Conservation (phyloP, 805 yeast species). For the Starmerella ratchasimensis region DNA sequence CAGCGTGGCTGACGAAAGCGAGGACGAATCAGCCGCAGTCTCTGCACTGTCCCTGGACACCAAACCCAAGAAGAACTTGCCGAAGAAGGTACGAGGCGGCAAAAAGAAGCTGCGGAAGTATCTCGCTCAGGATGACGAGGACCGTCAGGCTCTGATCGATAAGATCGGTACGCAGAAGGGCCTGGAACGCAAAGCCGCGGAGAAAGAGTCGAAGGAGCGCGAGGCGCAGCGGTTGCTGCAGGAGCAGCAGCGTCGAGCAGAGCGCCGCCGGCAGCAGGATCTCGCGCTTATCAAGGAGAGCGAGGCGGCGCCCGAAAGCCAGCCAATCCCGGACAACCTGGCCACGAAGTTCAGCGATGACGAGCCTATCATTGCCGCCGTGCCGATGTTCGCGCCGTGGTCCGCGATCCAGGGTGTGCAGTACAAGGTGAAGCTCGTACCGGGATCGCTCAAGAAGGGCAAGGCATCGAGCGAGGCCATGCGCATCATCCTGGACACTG, state of each 20-base stretch:
- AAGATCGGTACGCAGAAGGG: slow-evolving; percentile 73
- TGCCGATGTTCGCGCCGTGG: slow-evolving; percentile 94
- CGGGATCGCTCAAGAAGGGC: slow-evolving; percentile 73
- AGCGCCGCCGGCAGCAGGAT: slow-evolving; percentile 34
- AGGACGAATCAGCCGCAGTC: no score
- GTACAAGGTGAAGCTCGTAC: slow-evolving; percentile 71
- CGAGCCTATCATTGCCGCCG: slow-evolving; percentile 47
- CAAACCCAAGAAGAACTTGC: not conserved
- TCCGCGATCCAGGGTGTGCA: slow-evolving; percentile 54
- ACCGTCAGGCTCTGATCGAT: slow-evolving; percentile 57
- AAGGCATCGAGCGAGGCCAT: slow-evolving; percentile 64
- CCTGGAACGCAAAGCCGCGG: slow-evolving; percentile 28
- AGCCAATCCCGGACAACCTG: slow-evolving; percentile 34
- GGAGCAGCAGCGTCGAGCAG: slow-evolving; percentile 29
- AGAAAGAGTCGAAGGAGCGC: slow-evolving; percentile 26
- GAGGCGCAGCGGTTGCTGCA: slow-evolving; percentile 28
- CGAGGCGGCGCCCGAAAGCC: slow-evolving; percentile 26
- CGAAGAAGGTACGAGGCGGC: slow-evolving; percentile 54
- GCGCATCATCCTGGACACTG: slow-evolving; percentile 33
- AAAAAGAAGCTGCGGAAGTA: slow-evolving; percentile 71
- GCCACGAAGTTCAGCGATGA: slow-evolving; percentile 24
- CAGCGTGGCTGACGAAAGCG: no score
- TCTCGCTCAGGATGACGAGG: slow-evolving; percentile 86
- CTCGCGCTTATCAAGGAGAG: slow-evolving; percentile 28
- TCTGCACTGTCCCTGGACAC: not conserved